Percentiles rank a stretch among this genome's conserved stretches.
Conservation (phyloP, 2,329 filamentous ascomycete genomes). For the Fusarium setosum region DNA sequence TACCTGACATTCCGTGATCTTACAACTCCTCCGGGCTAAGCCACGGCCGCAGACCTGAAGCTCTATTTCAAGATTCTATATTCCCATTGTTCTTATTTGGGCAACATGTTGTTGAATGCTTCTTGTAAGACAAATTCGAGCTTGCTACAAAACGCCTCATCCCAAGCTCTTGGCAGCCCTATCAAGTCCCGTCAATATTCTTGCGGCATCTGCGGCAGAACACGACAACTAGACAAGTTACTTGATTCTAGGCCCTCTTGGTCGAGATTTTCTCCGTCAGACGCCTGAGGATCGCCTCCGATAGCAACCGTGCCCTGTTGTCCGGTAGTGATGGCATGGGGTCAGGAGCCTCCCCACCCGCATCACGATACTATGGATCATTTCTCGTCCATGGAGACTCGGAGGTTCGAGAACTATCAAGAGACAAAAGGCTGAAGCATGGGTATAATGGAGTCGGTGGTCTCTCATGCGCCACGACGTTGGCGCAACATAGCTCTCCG, state of each 20-base stretch:
- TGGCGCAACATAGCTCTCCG: conserved; percentile 1
- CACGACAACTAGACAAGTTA: conserved; percentile 10
- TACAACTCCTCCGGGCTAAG: no score
- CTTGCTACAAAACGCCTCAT: no score
- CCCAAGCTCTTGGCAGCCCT: neutral
- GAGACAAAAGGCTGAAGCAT: neutral
- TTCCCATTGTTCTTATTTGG: no score
- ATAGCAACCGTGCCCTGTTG: conserved; percentile 31
- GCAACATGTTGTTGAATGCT: no score
- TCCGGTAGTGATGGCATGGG: conserved; percentile 19
- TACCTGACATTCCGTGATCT: no score
- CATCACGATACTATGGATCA: neutral
- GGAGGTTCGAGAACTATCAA: neutral
- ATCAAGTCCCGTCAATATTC: no score
- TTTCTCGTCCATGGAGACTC: neutral
- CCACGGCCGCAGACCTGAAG: no score
- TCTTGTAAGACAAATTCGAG: no score
- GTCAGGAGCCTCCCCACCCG: neutral
- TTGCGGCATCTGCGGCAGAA: neutral
- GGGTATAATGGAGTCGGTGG: neutral
- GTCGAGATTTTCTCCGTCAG: neutral
- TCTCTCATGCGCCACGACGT: neutral
- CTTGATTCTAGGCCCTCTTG: conserved; percentile 22
- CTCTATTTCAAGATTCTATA: no score
- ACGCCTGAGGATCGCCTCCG: conserved; percentile 18